phyloP scores from a whole-genome alignment of 2,329 filamentous ascomycete genomes.

The Verticillium albo-atrum region DNA sequence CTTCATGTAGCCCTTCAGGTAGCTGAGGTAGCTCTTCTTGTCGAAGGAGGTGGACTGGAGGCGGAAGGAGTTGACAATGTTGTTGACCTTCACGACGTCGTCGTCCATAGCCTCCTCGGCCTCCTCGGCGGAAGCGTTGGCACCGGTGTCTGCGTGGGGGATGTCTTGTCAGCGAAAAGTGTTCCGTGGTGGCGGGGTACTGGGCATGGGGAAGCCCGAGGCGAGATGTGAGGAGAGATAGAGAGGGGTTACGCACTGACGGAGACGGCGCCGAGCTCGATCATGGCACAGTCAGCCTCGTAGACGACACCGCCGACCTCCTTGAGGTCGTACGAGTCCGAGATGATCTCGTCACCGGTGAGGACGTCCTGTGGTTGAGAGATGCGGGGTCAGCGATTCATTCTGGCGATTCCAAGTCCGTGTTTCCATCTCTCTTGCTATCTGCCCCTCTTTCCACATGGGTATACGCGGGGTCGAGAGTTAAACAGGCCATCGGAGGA shows the following conservation, averaged over 20 bases:
- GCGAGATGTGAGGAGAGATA: neutral
- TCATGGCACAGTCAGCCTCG: slow-evolving; percentile 90
- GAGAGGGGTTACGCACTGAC: slow-evolving; percentile 55
- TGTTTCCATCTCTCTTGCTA: too few relatives aligned
- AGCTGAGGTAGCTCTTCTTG: slow-evolving; percentile 79
- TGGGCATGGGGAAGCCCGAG: neutral
- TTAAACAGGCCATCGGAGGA: slow-evolving; percentile 5
- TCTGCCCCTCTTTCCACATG: neutral
- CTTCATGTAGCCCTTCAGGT: slow-evolving; percentile 96
- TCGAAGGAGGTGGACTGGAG: slow-evolving; percentile 73
- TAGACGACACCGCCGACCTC: slow-evolving; percentile 75
- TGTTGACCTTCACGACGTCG: slow-evolving; percentile 70
- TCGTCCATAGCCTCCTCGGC: slow-evolving; percentile 74
- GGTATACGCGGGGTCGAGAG: slow-evolving; percentile 1
- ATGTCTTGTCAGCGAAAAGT: neutral
- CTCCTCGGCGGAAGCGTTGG: slow-evolving; percentile 95
- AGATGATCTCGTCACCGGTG: slow-evolving; percentile 92
- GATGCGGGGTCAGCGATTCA: slow-evolving; percentile 20
- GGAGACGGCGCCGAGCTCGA: slow-evolving; percentile 69
- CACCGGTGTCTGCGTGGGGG: slow-evolving; percentile 66
- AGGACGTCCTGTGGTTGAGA: slow-evolving; percentile 66
- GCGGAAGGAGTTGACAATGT: slow-evolving; percentile 90
- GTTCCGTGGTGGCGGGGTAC: neutral
- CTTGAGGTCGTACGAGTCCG: slow-evolving; percentile 86
- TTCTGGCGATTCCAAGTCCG: neutral